Percentiles rank a stretch among this genome's conserved stretches.
These are phyloP conservation scores for Yamadazyma kitorensis DNA, from an alignment of 805 yeast genomes.

Conservation along the genomic window DNA sequence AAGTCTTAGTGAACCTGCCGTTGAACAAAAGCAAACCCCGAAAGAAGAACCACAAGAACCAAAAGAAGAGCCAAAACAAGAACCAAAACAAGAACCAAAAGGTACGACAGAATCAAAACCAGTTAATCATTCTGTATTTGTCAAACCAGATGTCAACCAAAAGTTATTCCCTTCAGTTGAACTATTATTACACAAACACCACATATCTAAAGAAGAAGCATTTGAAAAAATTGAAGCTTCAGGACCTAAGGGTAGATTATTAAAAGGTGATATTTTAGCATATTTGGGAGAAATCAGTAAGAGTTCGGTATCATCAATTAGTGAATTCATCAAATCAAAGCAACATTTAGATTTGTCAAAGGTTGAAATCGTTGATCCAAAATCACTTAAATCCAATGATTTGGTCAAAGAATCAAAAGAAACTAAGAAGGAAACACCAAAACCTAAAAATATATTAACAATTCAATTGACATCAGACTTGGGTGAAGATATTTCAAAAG, in stretches of 20 bases:
- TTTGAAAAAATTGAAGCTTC: slow-evolving; percentile 69
- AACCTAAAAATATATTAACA: slow-evolving; percentile 27
- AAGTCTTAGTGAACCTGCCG: slow-evolving; percentile 56
- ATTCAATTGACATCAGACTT: slow-evolving; percentile 25
- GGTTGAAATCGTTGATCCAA: slow-evolving; percentile 39
- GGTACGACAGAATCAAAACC: slow-evolving; percentile 2
- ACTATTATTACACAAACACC: slow-evolving; percentile 55
- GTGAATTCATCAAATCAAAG: slow-evolving; percentile 53
- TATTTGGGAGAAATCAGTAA: slow-evolving; percentile 68
- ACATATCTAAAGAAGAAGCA: slow-evolving; percentile 70
- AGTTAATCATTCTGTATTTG: slow-evolving; percentile 14
- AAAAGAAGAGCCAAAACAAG: slow-evolving; percentile 15
- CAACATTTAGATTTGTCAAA: slow-evolving; percentile 71
- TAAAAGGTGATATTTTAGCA: slow-evolving; percentile 90
- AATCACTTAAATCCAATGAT: slow-evolving; percentile 5
- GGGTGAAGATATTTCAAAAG: slow-evolving; percentile 22
- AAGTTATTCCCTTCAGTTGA: slow-evolving; percentile 78
- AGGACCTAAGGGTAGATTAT: slow-evolving; percentile 84
- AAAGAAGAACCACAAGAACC: slow-evolving; percentile 12
- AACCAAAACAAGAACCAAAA: slow-evolving; percentile 12
- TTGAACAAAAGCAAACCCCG: slow-evolving; percentile 21
- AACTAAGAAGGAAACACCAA: slow-evolving; percentile 12
- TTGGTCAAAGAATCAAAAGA: slow-evolving; percentile 10
- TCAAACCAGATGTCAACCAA: slow-evolving; percentile 63
- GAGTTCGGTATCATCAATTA: slow-evolving; percentile 51